These are phyloP conservation scores for Klebsormidium nitens DNA, from an alignment of 139 green algal species.

Conservation along the genomic window DNA sequence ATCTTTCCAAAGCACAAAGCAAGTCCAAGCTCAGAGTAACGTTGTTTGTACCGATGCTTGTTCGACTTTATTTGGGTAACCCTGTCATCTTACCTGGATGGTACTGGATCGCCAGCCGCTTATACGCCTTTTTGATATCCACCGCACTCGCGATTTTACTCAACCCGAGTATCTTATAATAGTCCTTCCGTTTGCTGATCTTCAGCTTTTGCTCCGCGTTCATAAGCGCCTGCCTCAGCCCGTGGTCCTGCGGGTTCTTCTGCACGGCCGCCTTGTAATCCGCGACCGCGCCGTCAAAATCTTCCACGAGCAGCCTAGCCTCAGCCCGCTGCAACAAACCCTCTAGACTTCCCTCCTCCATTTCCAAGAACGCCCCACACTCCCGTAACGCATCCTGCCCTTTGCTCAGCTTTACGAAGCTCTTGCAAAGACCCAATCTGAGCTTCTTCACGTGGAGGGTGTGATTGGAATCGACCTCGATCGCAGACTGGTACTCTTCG, in stretches of 20 bases:
- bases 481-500: slow-evolving; percentile 22
- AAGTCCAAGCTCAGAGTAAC: too few species aligned
- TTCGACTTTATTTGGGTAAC: too few species aligned
- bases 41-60: too few species aligned
- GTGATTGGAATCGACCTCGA: slow-evolving; percentile 25
- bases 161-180: slow-evolving; percentile 41
- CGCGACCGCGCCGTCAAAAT: slow-evolving; percentile 28
- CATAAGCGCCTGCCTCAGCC: not conserved
- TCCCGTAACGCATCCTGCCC: slow-evolving; percentile 25
- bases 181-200: slow-evolving; percentile 43
- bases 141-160: slow-evolving; percentile 11
- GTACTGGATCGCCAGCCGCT: slow-evolving; percentile 42
- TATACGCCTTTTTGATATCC: slow-evolving; percentile 45
- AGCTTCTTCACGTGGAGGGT: slow-evolving; percentile 29
- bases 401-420: slow-evolving; percentile 21
- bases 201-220: slow-evolving; percentile 38
- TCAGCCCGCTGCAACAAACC: slow-evolving; percentile 31
- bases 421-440: slow-evolving; percentile 37
- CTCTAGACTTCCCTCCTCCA: slow-evolving; percentile 26
- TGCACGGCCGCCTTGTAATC: slow-evolving; percentile 28
- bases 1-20: too few species aligned
- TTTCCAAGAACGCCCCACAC: slow-evolving; percentile 18
- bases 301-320: slow-evolving; percentile 23
- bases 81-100: slow-evolving; percentile 35
- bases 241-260: slow-evolving; percentile 22